Evolutionary conservation across 2,329 filamentous ascomycete genomes (phyloP), one percentile per base, ranked within the genome.

Genomic region (Monosporascus ibericus): DNA sequence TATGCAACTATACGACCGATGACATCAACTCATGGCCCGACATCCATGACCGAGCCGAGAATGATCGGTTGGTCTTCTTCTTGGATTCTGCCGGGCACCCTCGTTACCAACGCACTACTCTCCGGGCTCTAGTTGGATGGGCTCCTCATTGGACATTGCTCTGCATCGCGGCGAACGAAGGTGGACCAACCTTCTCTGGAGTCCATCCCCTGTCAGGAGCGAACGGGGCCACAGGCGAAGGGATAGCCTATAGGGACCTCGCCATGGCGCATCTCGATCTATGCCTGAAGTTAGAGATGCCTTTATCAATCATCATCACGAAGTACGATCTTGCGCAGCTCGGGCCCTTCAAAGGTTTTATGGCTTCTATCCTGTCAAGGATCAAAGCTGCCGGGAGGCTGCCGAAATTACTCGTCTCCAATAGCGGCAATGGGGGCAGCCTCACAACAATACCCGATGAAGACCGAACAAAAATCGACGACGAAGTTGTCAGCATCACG

Each of bases 21-120:
- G 90, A 96, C 65, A 86, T 96, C 47, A 88, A 90, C 53, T 92
- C 91, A 0, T 99, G 94, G 94, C 85, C 89, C 50, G 92, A 96
- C 66, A 94, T 97, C 49, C 94, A 99, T 67, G 86, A 88, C 38
- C 81, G 85, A 48, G 83, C 90, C 1, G 82, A 86, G 55, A 72
- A 78, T 53, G 89, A 86, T 3, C 85, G 92, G 20, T 72, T 99
- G 3, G 90, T 94, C 5, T 92, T 96, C 60, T 76, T 97, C 6
- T 90, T 91, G 1, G 94, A 99, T 69, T 95, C 92, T 46, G 92
- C 92, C 17, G 94, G 94, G 0, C 89, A 95, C 58, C 87, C 92
- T 38, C 84, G 91, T 44, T 99, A 94, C 69, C 82, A 91, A 47
- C 85, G 94, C 52, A 97, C 92, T 6, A 92, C 90, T 2, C 76